Base-by-base conservation (phyloP, 225 moss, liverwort and hornwort species). In the Neckera pumila region DNA sequence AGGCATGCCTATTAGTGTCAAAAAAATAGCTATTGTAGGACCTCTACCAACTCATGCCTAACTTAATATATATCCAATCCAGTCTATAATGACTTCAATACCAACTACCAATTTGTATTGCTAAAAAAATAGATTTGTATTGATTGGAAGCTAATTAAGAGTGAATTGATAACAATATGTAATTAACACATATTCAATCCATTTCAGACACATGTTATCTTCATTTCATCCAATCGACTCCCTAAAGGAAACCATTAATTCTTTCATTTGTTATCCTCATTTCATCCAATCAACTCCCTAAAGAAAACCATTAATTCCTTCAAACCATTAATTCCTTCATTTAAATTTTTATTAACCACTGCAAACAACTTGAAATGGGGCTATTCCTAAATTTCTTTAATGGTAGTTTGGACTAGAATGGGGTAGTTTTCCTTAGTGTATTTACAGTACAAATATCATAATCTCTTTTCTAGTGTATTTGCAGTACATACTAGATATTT, bases 1-100 rank as follows among this genome's bases (percentile, higher is more conserved):
- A 25, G 8, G 5, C 4, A 8, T 23, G 4, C 1, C 0, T 70
- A 1, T 69, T 0, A 40, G 0, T 1, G 0, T 40, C 1, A 13
- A 0, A 38, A n/a, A 72, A 28, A 28, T 27, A 27, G 3, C 5
- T 71, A 28, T 17, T 27, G 27, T 17, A 17, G 72, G 71, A 6
- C 16, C 25, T 16, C 1, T 47, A 62, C 6, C 16, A 59, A 54
- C 54, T 7, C 25, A 59, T 59, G 25, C 5, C 59, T 5, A 59
- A 57, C 10, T 57, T 22, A 10, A 58, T 23, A 23, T 25, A 12
- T 62, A 13, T 7, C 31, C 3, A 30, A 63, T 63, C 33, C 1
- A 9, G 1, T 4, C 34, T 5, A 64, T 33, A 34, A 64, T 33
- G 33, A 64, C 2, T 4, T 18, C 17, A 33, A 64, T 17, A 9